Base-by-base conservation (phyloP, 2,329 filamentous ascomycete genomes). In the Neoscytalidium dimidiatum region DNA sequence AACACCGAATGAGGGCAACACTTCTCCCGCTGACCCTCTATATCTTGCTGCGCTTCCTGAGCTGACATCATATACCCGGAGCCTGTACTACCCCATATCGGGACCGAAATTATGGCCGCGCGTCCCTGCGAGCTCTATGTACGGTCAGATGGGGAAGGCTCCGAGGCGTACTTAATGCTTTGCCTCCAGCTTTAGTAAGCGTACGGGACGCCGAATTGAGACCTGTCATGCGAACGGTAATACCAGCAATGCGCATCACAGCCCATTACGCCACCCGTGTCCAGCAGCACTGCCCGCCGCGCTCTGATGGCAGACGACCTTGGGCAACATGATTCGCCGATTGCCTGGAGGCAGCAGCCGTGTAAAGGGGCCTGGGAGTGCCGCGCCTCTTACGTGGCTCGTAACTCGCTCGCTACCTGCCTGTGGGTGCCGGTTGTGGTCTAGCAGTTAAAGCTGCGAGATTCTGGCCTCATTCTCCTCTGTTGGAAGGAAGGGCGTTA, bases 401-500 rank as follows among this genome's bases (percentile, higher is more conserved):
- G 28, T 17, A 46, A 6, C 28, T 23, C 31, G 49, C 26, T 33
- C 61, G 53, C 33, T 33, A 13, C 38, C 38, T 64, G 53, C 41
- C 56, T 48, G 14, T 44, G 8, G 51, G 13, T 17, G 41, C 61
- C 38, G 61, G 26, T 64, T 64, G 43, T 64, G 41, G 61, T 11
- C 38, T 56, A 64, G 49, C 41, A 46, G 44, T 56, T 19, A 23
- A 44, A 26, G 38, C 51, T n/a, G 41, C 29, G 61, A 31, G 23
- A 33, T 35, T 64, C 61, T 64, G 41, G 61, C 61, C 61, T 46
- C 33, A 23, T 17, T 21, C 13, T 46, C 19, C 61, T 33, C 28
- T 26, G 9, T 60, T 26, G 61, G 49, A 64, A 56, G 61, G 21
- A 52, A 64, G 61, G 61, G 61, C 61, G 61, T 64, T 52, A 38